Evolutionary conservation across 1,284 basidiomycete species (phyloP), one percentile per base, ranked within the genome.

Genomic region (Binderoboletus segoi): DNA sequence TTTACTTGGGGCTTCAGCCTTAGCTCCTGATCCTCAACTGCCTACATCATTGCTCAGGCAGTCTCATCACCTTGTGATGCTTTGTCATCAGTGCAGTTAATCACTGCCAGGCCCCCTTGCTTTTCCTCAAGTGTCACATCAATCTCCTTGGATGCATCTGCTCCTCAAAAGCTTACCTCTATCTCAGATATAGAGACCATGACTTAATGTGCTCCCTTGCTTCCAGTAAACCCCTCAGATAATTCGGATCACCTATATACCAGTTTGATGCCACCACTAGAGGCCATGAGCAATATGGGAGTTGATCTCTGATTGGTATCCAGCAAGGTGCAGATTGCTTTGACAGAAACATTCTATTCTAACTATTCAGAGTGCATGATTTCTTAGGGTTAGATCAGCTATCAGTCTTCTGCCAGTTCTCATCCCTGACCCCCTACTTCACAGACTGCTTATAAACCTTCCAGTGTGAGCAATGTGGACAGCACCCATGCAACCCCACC

Each of bases 401-500:
- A 77, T 64, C 68, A 69, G 53, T 48, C 68, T 51, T 63, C 69
- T 2, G 12, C 47, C 41, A 54, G 43, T 26, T 58, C 67, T 1
- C 66, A 64, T 15, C 40, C 30, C 38, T 65, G 71, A 38, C 52
- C 71, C 50, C 70, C 74, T 35, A 70, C 72, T 5, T 68, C 75
- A 8, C 61, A 54, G 32, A 71, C 56, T 33, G 67, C 53, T 48
- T 77, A 82, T 16, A 74, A 77, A 56, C 57, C 69, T 4, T 66
- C 77, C 15, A 73, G 63, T 47, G 65, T 67, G 23, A 61, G 63
- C 37, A 67, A 66, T 56, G 64, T 67, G 42, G 77, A 79, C 15
- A 67, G 63, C 30, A 68, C 72, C 47, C 80, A 82, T 30, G 67
- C 74, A 38, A 78, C 78, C 16, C 75, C 79, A 21, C 79, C 79